Percentiles rank a stretch among this genome's conserved stretches.
phyloP scores from a whole-genome alignment of 2,329 filamentous ascomycete genomes.

The Phoma sp. region DNA sequence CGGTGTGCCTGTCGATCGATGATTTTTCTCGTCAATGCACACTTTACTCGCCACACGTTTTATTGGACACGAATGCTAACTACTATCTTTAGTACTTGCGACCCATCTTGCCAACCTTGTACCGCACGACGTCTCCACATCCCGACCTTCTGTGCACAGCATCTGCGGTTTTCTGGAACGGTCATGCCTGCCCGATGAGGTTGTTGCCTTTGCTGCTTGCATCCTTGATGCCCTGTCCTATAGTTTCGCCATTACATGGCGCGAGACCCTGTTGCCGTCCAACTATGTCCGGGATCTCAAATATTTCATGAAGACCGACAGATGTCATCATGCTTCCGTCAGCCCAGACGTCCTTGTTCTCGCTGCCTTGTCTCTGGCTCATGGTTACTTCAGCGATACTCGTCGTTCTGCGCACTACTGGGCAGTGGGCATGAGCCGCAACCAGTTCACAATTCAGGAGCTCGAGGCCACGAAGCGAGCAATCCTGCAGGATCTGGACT shows the following conservation, averaged over 20 bases:
- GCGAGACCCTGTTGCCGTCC: slow-evolving; percentile 29
- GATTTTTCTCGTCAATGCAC: slow-evolving; percentile 16
- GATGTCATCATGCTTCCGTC: slow-evolving; percentile 21
- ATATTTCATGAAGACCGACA: slow-evolving; percentile 24
- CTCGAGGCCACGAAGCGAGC: slow-evolving; percentile 42
- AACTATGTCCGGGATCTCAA: slow-evolving; percentile 21
- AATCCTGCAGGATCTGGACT: slow-evolving; percentile 47
- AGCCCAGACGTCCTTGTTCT: slow-evolving; percentile 46
- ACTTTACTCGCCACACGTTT: slow-evolving; percentile 17
- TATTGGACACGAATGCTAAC: slow-evolving; percentile 23
- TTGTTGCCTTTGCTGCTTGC: slow-evolving; percentile 47
- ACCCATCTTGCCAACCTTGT: slow-evolving; percentile 46
- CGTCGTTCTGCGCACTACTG: slow-evolving; percentile 41
- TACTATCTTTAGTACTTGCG: slow-evolving; percentile 42
- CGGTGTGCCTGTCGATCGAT: slow-evolving; percentile 31
- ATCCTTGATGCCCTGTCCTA: slow-evolving; percentile 45
- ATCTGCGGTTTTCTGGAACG: slow-evolving; percentile 40
- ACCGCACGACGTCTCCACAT: slow-evolving; percentile 40
- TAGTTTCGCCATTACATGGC: slow-evolving; percentile 42
- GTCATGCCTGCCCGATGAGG: slow-evolving; percentile 41
- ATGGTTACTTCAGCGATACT: slow-evolving; percentile 43
- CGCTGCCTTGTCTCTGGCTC: slow-evolving; percentile 43
- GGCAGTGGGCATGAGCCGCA: slow-evolving; percentile 35
- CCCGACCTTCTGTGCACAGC: slow-evolving; percentile 31
- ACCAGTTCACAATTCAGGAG: slow-evolving; percentile 35